These are phyloP conservation scores for Arabis hirsuta DNA, from an alignment of 345 rosid genomes.

Conservation along the genomic window DNA sequence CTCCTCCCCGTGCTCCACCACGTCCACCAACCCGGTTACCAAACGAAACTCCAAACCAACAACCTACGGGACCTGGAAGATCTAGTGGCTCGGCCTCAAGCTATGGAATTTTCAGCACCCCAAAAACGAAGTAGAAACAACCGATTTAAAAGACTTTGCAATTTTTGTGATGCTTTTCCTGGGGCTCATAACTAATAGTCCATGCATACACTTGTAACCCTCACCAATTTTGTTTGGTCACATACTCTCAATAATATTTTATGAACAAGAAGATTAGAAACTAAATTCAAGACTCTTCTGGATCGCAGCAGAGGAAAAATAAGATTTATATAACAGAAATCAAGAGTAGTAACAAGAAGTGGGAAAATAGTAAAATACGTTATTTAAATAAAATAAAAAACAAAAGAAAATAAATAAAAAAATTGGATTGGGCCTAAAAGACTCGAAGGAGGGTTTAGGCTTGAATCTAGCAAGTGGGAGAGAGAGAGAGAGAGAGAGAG, in stretches of 20 bases:
- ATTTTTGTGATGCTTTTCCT: constrained; percentile 13
- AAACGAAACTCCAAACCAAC: constrained; percentile 35
- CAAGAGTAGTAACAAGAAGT: neutral
- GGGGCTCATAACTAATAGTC: constrained; percentile 29
- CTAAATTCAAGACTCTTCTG: neutral
- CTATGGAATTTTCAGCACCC: constrained; percentile 68
- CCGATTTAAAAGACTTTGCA: constrained; percentile 10
- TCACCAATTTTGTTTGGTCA: constrained; percentile 10
- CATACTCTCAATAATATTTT: constrained; percentile 16
- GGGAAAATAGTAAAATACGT: neutral
- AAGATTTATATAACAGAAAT: neutral
- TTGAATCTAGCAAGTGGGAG: constrained; percentile 34
- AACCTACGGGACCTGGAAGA: neutral
- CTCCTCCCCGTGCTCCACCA: constrained; percentile 27
- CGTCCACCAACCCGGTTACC: constrained; percentile 41
- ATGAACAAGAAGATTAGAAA: neutral
- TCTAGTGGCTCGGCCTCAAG: constrained; percentile 30
- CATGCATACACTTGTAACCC: constrained; percentile 32
- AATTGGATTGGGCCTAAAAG: constrained; percentile 37
- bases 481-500: no score
- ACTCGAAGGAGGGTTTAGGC: constrained; percentile 29
- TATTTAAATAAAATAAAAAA: no score
- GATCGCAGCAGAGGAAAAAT: no score
- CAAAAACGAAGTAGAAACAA: constrained; percentile 37
- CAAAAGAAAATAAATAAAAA: no score